These are phyloP conservation scores for Suillus subluteus DNA, from an alignment of 768 basidiomycete genomes.

Conservation along the genomic window DNA sequence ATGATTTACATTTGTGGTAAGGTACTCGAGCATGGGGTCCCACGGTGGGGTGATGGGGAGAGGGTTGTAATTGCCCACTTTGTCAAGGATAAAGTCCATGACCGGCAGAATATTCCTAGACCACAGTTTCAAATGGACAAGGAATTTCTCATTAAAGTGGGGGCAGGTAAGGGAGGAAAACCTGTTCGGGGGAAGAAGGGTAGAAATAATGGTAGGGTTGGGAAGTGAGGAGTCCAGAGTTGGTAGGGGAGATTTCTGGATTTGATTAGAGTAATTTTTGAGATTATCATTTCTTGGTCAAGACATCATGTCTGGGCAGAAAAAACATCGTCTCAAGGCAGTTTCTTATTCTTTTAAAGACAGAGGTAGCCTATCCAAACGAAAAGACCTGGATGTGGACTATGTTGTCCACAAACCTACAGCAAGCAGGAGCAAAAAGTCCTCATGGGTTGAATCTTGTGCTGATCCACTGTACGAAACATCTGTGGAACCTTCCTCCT, in stretches of 20 bases:
- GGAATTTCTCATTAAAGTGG: too few relatives aligned
- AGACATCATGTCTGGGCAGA: too few relatives aligned
- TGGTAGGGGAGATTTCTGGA: too few relatives aligned
- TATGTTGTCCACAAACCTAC: background rate
- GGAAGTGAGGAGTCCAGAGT: too few relatives aligned
- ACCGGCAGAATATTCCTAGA: background rate
- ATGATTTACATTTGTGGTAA: background rate
- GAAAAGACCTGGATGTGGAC: background rate
- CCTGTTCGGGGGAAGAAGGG: too few relatives aligned
- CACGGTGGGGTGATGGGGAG: conserved; percentile 3
- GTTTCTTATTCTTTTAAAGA: too few relatives aligned
- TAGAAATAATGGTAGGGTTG: too few relatives aligned
- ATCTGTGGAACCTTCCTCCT: background rate
- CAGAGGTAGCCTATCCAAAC: too few relatives aligned
- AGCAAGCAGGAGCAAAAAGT: background rate
- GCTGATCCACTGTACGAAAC: background rate
- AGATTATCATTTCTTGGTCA: too few relatives aligned
- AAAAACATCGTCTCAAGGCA: too few relatives aligned
- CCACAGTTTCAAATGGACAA: background rate
- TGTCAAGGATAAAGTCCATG: conserved; percentile 8
- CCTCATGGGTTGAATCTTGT: background rate
- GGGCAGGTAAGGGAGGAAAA: too few relatives aligned
- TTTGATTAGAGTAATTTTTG: background rate
- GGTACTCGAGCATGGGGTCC: background rate
- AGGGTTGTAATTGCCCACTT: conserved; percentile 1